Evolutionary conservation across 192 early-diverging fungal species (phyloP), one percentile per base, ranked within the genome.

Genomic region (Linnemannia zychae): DNA sequence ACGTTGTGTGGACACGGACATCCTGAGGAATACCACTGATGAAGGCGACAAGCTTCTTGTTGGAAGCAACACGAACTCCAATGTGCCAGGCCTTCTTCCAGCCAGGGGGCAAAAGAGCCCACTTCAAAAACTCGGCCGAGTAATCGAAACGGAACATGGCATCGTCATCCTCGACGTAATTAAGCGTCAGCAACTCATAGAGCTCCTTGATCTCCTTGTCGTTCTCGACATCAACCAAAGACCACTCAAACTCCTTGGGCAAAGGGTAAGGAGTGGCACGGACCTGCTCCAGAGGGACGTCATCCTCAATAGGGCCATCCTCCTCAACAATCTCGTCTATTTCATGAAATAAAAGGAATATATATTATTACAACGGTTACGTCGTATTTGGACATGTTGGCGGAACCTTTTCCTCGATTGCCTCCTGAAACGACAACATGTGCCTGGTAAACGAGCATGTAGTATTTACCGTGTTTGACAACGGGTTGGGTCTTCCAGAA

Each of bases 401-500:
- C n/a, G n/a, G n/a, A n/a, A n/a, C n/a, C n/a, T n/a, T n/a, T n/a
- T n/a, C n/a, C n/a, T n/a, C n/a, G n/a, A n/a, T n/a, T n/a, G n/a
- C 40, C 40, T 44, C 40, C 40, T 44, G 40, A 3, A 44, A 44
- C 9, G 3, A 6, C 40, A 44, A 44, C 40, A n/a, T n/a, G n/a
- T n/a, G n/a, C 40, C 40, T 44, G 40, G n/a, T n/a, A n/a, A 44
- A 44, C 9, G 4, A 44, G 40, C 40, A 16, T 20, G 7, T 38
- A 37, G 17, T 31, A 18, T 31, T 77, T 89, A 89, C 95, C 93
- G 77, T 93, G 91, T 71, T 93, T 88, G 20, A 95, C 94, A 20
- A 99, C 98, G 15, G 98, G 98, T 86, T 99, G 98, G 17, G 98
- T 99, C 80, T 89, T 93, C 98, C 98, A 99, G 79, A 99, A 99